phyloP scores from a whole-genome alignment of 2,329 filamentous ascomycete genomes.

The Alternaria brassicicola region DNA sequence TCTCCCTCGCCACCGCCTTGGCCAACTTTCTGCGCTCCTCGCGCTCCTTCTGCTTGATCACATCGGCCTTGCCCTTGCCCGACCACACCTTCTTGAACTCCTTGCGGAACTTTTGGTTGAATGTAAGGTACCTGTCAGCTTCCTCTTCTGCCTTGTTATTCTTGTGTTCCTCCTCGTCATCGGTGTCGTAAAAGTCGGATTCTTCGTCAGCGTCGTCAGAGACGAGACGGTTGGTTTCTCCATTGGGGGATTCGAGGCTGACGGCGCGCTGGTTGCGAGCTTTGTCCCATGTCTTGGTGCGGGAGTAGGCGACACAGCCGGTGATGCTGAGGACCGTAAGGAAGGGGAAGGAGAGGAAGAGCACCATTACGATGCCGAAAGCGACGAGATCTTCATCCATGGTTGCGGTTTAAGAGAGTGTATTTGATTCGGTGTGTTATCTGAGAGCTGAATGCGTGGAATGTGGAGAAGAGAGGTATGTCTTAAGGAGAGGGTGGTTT shows the following conservation, averaged over 20 bases:
- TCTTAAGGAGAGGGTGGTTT: constrained; percentile 2
- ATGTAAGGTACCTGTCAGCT: constrained; percentile 34
- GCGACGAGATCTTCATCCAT: constrained; percentile 42
- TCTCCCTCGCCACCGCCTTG: constrained; percentile 39
- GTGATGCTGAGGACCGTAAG: constrained; percentile 31
- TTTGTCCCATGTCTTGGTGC: constrained; percentile 43
- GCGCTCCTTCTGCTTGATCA: constrained; percentile 38
- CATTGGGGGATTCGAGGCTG: constrained; percentile 27
- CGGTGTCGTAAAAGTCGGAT: constrained; percentile 39
- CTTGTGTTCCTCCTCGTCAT: constrained; percentile 38
- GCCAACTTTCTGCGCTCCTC: constrained; percentile 42
- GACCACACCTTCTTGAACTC: constrained; percentile 40
- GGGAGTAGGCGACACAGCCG: constrained; percentile 34
- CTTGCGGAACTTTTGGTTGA: constrained; percentile 41
- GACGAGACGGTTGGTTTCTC: constrained; percentile 25
- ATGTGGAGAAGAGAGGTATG: background rate
- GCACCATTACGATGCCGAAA: constrained; percentile 30
- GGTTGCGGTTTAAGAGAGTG: background rate
- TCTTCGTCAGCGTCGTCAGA: constrained; percentile 19
- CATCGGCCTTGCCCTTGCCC: constrained; percentile 33
- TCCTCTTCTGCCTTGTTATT: constrained; percentile 40
- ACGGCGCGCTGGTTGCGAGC: constrained; percentile 31
- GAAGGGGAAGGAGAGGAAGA: constrained; percentile 35
- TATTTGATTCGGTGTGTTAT: background rate
- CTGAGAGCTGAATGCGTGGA: background rate